Conservation (phyloP, 257 asterid species). For the Mitragyna speciosa region DNA sequence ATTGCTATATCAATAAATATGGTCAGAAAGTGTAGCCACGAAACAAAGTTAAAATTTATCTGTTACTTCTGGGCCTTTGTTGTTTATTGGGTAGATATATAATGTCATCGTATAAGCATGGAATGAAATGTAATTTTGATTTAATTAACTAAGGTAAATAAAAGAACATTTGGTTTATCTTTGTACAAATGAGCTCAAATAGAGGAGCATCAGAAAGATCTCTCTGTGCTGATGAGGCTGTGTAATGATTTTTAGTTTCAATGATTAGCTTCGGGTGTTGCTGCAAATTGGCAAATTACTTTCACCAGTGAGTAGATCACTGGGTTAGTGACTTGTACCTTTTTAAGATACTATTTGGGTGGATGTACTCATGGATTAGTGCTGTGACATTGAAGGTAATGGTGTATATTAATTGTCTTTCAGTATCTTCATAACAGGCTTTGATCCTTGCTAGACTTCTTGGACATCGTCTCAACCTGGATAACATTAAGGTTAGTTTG, state of each 20-base stretch:
- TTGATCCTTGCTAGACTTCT: conserved; percentile 91
- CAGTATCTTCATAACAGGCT: conserved; percentile 47
- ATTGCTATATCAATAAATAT: background rate
- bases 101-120: background rate
- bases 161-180: background rate
- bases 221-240: background rate
- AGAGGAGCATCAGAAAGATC: background rate
- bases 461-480: conserved; percentile 69
- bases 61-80: background rate
- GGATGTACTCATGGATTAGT: background rate
- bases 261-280: background rate
- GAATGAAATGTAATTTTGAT: background rate
- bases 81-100: background rate
- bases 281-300: background rate
- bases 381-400: background rate
- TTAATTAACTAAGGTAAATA: background rate
- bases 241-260: background rate
- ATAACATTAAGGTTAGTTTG: conserved; percentile 61
- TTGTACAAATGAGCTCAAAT: background rate
- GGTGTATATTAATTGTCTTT: conserved; percentile 11
- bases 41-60: background rate
- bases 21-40: background rate
- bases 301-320: background rate
- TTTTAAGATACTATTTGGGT: background rate
- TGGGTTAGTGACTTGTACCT: background rate